Base-by-base conservation (phyloP, 1,284 basidiomycete species). In the Agroathelia rolfsii region DNA sequence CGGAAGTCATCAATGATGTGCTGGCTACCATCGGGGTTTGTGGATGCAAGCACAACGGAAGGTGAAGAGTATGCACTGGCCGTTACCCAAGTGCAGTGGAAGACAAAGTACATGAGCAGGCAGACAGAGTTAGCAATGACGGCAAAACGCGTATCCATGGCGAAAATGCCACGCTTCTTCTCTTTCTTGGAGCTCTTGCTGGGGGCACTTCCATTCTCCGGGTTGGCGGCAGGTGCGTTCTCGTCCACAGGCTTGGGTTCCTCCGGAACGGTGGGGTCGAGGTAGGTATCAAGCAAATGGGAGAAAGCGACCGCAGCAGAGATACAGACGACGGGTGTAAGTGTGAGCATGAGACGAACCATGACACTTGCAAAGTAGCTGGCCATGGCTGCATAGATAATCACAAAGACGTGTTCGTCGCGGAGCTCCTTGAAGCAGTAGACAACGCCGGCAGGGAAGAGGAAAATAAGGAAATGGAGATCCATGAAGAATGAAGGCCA, bases 401-500 rank as follows among this genome's bases (percentile, higher is more conserved):
- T 95, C 50, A 99, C 87, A 56, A 99, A 99, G 45, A 99, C 70
- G 52, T 98, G 95, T 55, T 97, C 95, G 56, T 99, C 95, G 19
- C 89, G 76, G 19, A 99, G 68, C 53, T 94, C 74, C 42, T 76
- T 76, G 85, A 98, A 98, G 59, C 89, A 93, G 43, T 95, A 64
- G 50, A 87, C 72, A 29, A 98, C 87, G 40, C 95, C 95, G 16
- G 89, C 94, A 4, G 95, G 95, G 77, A 99, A 98, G 38, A 95
- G 63, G 74, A 92, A 96, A 48, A 98, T 85, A 53, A 99, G 81
- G 72, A 95, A 84, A 51, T 97, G 85, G 39, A 98, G 76, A 58
- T 99, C 94, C 79, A 96, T 97, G 70, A 96, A 98, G 76, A 98
- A 98, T 3, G 94, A 83, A 3, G 94, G 92, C 95, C 95, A 99